These are phyloP conservation scores for Phytopythium chamaehyphon DNA, from an alignment of 352 stramenopile species.

Conservation along the genomic window DNA sequence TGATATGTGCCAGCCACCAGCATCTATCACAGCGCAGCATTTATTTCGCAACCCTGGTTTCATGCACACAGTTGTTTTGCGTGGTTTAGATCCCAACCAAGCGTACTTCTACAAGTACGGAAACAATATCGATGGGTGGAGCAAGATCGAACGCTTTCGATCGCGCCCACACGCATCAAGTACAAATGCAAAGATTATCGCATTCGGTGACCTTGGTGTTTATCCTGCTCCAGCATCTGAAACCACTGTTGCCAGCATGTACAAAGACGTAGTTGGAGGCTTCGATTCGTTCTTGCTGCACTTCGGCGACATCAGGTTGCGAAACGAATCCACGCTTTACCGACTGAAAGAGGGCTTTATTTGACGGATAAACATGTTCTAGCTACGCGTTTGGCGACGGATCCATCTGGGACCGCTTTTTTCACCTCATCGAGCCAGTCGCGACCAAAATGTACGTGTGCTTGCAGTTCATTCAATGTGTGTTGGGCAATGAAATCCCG, in stretches of 20 bases:
- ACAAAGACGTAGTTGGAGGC: conserved; percentile 41
- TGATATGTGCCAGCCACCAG: conserved; percentile 66
- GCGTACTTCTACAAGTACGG: conserved; percentile 68
- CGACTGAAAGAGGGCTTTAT: no score
- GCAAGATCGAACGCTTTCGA: conserved; percentile 30
- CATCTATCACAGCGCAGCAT: conserved; percentile 32
- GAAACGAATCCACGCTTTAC: no score
- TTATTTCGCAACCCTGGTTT: conserved; percentile 55
- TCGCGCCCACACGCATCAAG: conserved; percentile 21
- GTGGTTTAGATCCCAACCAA: conserved; percentile 26
- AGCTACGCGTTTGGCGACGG: conserved; percentile 66
- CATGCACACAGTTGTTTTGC: conserved; percentile 64
- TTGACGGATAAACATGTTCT: no score
- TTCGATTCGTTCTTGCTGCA: conserved; percentile 75
- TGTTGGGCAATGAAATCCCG: background rate
- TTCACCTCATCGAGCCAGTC: conserved; percentile 64
- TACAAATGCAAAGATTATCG: conserved; percentile 54
- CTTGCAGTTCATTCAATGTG: background rate
- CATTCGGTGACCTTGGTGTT: conserved; percentile 58
- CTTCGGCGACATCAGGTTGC: conserved; percentile 79
- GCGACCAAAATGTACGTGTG: conserved; percentile 54
- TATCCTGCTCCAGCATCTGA: conserved; percentile 37
- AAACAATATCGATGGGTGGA: conserved; percentile 47
- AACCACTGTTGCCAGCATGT: conserved; percentile 58
- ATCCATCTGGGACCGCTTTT: conserved; percentile 71